These are phyloP conservation scores for Ogataea henricii DNA, from an alignment of 805 yeast genomes.

Conservation along the genomic window DNA sequence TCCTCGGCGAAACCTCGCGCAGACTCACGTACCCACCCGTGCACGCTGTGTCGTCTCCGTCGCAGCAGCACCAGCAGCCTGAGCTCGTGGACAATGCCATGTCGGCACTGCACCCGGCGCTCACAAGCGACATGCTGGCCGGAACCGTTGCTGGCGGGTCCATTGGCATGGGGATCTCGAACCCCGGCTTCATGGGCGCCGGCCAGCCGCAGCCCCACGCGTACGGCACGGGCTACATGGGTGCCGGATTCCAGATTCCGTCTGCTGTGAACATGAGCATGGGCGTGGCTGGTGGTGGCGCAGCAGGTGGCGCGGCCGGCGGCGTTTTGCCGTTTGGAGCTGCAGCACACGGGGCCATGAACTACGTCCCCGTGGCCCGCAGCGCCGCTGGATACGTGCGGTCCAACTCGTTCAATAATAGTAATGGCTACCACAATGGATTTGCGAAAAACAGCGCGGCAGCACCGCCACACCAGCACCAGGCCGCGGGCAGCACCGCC, in stretches of 20 bases:
- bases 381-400: slow-evolving; percentile 10
- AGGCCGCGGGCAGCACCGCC: not conserved
- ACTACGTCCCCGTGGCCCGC: slow-evolving; percentile 2
- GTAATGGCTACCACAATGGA: slow-evolving; percentile 9
- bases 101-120: slow-evolving; percentile 30
- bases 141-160: slow-evolving; percentile 32
- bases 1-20: slow-evolving; percentile 43
- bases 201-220: not conserved
- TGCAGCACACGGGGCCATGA: not conserved
- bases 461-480: not conserved
- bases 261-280: slow-evolving; percentile 4
- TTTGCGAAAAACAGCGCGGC: not conserved
- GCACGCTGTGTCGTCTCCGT: slow-evolving; percentile 20
- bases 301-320: not conserved
- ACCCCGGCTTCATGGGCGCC: not conserved
- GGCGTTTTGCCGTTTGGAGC: slow-evolving; percentile 2
- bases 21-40: slow-evolving; percentile 36
- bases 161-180: slow-evolving; percentile 31
- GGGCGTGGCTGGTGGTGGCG: not conserved
- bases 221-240: slow-evolving; percentile 3
- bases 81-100: slow-evolving; percentile 16
- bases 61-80: slow-evolving; percentile 11
- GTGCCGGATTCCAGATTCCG: slow-evolving; percentile 9
- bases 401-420: slow-evolving; percentile 17
- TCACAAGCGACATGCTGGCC: slow-evolving; percentile 29